Percentiles rank a stretch among this genome's conserved stretches.
These are phyloP conservation scores for Circinella minor DNA, from an alignment of 371 early-diverging fungal species.

Conservation along the genomic window DNA sequence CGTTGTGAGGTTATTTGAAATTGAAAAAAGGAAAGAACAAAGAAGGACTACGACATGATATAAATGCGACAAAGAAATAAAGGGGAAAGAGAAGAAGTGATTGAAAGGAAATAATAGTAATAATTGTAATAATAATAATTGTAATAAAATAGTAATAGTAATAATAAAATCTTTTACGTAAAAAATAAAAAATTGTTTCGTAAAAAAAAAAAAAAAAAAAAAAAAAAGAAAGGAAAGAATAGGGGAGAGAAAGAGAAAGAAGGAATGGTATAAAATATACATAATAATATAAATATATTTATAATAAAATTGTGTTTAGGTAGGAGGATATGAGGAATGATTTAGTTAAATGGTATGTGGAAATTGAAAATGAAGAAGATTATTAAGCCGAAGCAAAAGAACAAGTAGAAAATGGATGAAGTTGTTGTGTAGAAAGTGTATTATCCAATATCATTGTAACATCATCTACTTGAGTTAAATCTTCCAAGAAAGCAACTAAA, in stretches of 20 bases:
- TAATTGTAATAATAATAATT: neutral
- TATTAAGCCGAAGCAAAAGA: too few relatives aligned
- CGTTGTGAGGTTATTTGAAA: too few relatives aligned
- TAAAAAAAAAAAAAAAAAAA: neutral
- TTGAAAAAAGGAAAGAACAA: too few relatives aligned
- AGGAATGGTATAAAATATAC: conserved; percentile 10
- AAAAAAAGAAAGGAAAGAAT: neutral
- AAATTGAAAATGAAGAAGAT: neutral
- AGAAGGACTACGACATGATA: too few relatives aligned
- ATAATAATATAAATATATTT: neutral
- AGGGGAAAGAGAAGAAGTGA: neutral
- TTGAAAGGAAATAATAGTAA: neutral
- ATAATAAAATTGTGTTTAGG: neutral
- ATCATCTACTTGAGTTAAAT: conserved; percentile 85
- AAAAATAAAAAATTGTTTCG: neutral
- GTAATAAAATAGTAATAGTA: too few relatives aligned
- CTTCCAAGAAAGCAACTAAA: conserved; percentile 91
- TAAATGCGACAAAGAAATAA: too few relatives aligned
- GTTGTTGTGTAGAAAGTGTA: conserved; percentile 2
- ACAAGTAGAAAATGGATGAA: too few relatives aligned
- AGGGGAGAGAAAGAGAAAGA: neutral
- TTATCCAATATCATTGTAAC: conserved; percentile 83
- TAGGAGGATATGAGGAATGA: neutral
- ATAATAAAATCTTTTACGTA: too few relatives aligned
- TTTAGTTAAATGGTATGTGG: neutral